Base-by-base conservation (phyloP, 108 stramenopile species). In the Conticribra weissflogii region DNA sequence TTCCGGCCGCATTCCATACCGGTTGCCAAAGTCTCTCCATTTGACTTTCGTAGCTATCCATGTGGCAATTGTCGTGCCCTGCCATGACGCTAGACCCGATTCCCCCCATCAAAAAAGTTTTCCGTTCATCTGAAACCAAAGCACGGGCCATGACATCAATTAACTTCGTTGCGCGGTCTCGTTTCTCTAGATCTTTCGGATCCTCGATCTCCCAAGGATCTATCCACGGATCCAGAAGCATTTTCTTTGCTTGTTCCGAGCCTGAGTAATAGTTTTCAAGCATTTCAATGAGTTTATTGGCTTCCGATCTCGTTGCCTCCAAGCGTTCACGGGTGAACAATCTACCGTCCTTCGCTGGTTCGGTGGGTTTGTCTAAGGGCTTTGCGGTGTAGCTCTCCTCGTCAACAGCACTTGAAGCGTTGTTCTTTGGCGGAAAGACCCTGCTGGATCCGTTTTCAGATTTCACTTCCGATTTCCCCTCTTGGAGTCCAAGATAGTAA, bases 31-130 rank as follows among this genome's bases (percentile, higher is more conserved):
- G 19, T 14, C 81, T 66, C 32, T 75, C 73, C 78, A 82, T 82
- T 23, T 82, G 81, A 32, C 52, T 59, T 48, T 82, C 67, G 46
- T 82, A 82, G 19, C 36, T 36, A 44, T 82, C 81, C 27, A 57
- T 79, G 18, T 75, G 70, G 30, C 81, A 82, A 70, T 82, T 82
- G 34, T 82, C 82, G 28, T 83, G 82, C 0, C 82, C 82, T 0
- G 82, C 82, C 59, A 70, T 70, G 9, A 83, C 82, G 14, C 65
- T 68, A 15, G 56, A 59, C 8, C 82, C 82, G 30, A 83, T 83
- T 24, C 59, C 67, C 17, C 82, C 78, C 46, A 83, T 65, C 0
- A 83, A 18, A 28, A 83, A 83, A 18, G 28, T 54, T 18, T 15
- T 50, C 28, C 79, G 82, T 5, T 68, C 67, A 17, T 74, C 74